A percentile compares a stretch with the other conserved stretches of the same genome.
Evolutionary conservation across 2,329 filamentous ascomycete species (phyloP).

Genomic region (Venturia carpophila): DNA sequence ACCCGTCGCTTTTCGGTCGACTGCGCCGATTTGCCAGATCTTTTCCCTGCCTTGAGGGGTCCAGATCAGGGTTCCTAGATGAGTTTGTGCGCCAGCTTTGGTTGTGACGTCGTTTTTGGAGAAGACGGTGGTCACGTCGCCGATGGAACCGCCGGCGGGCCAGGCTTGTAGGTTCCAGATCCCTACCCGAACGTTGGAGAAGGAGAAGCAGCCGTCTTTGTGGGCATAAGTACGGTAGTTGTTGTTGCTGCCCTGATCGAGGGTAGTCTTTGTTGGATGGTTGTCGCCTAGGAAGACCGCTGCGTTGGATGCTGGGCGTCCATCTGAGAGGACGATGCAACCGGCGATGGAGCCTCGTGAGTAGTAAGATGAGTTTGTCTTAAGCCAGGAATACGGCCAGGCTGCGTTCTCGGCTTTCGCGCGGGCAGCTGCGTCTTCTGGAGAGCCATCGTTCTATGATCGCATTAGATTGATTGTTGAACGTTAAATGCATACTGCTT

Average conservation of each 20-base stretch:
- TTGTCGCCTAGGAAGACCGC: constrained; percentile 46
- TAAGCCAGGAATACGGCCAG: constrained; percentile 46
- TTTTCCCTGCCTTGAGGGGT: constrained; percentile 29
- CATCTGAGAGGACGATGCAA: constrained; percentile 39
- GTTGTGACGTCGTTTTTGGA: constrained; percentile 37
- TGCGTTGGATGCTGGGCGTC: constrained; percentile 41
- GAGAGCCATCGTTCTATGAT: constrained; percentile 40
- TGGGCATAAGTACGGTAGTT: constrained; percentile 45
- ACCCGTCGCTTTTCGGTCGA: constrained; percentile 41
- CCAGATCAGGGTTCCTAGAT: constrained; percentile 37
- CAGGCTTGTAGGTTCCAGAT: constrained; percentile 45
- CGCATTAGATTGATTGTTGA: background rate
- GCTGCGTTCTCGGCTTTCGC: constrained; percentile 35
- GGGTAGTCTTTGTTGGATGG: constrained; percentile 36
- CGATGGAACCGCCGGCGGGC: constrained; percentile 40
- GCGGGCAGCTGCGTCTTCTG: constrained; percentile 35
- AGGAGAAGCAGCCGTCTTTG: constrained; percentile 36
- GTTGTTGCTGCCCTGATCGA: constrained; percentile 43
- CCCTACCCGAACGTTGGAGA: constrained; percentile 38
- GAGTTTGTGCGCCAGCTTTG: constrained; percentile 27
- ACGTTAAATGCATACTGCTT: constrained; percentile 10
- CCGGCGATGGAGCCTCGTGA: constrained; percentile 42
- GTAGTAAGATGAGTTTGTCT: constrained; percentile 38
- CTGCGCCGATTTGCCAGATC: constrained; percentile 44
- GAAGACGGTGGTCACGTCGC: constrained; percentile 40